Base-by-base conservation (phyloP, 805 yeast species). In the Yarrowia sp. region DNA sequence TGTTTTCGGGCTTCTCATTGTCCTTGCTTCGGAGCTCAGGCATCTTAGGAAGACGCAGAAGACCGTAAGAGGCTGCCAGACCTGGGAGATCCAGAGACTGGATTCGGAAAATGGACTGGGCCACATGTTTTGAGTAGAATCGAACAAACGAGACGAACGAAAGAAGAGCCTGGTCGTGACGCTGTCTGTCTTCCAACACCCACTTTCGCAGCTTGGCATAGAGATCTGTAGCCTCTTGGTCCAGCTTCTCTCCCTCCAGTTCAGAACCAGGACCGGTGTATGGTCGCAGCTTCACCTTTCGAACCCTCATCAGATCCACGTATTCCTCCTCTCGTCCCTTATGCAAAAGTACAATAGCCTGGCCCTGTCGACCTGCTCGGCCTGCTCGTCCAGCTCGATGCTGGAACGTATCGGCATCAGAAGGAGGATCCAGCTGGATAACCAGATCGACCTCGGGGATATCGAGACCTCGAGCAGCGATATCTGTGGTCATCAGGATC, bases 381-480 rank as follows among this genome's bases (percentile, higher is more conserved):
- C 97, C 99, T 0, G 99, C 92, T 74, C 99, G 84, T 24, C 99
- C 99, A 78, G 94, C 90, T 75, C 99, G 84, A 76, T 95, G 99
- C 50, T 94, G 83, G 74, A 94, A 95, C 75, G 92, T 86, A 74
- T 90, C 96, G 0, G 98, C 91, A 72, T 93, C 97, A 0, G 92
- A 87, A 1, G 99, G 99, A 1, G 98, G 97, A 71, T 95, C 98
- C 30, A 94, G 72, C 75, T 95, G 99, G n/a, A 95, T 79, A 3
- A 94, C 98, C 33, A 93, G 78, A 74, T 95, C 98, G 10, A 95
- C 98, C 66, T 93, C 95, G 0, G 97, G 96, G 36, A 95, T 88
- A 79, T 95, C 99, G 24, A 95, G 85, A 50, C 99, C 99, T 75
- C 99, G 84, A 0, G 98, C 97, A 0, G 99, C 98, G n/a, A 95